Base-by-base conservation (phyloP, 495 filamentous ascomycete species). In the Terfezia claveryi region DNA sequence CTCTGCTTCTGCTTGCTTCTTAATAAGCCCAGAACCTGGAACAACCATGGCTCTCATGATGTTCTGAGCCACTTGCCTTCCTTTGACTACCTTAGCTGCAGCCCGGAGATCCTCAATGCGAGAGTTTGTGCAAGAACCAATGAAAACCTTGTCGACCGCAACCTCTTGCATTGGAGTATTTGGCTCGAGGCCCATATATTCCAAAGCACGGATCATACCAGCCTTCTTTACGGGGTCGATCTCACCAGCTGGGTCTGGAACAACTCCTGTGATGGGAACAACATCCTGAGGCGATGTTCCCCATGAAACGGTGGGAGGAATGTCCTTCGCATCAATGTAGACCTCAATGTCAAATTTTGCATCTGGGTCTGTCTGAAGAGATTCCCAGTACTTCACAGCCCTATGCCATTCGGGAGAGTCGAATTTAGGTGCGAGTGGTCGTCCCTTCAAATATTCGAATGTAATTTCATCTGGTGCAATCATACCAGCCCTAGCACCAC, bases 281-380 rank as follows among this genome's bases (percentile, higher is more conserved):
- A 95, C 88, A 63, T 95, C 88, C 70, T 98, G 88, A 20, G 91
- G 91, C 53, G 84, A 91, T 51, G 91, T 98, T 61, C 91, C 91
- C 91, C 91, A 98, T 10, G 91, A 91, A 36, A 96, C 78, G 8
- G 91, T 95, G 9, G 91, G 91, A 49, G 80, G 73, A 61, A 98
- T 93, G 60, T 96, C 91, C 72, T 85, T 89, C 61, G 78, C 83
- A 65, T 95, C 79, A 56, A 98, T 81, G 63, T 83, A 79, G 55
- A 98, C 76, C 55, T 92, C 86, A 38, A 75, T 74, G 63, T 98
- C 91, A 68, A 81, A 98, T 62, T 77, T 82, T 38, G 91, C 91
- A 50, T 76, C 85, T 8, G 78, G 72, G 64, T 98, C 91, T 1
- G 87, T 87, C 63, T 77, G 80, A 54, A 98, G 75, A 60, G 78